phyloP scores from a whole-genome alignment of 2,329 filamentous ascomycete genomes.

The Colletotrichum viniferum region DNA sequence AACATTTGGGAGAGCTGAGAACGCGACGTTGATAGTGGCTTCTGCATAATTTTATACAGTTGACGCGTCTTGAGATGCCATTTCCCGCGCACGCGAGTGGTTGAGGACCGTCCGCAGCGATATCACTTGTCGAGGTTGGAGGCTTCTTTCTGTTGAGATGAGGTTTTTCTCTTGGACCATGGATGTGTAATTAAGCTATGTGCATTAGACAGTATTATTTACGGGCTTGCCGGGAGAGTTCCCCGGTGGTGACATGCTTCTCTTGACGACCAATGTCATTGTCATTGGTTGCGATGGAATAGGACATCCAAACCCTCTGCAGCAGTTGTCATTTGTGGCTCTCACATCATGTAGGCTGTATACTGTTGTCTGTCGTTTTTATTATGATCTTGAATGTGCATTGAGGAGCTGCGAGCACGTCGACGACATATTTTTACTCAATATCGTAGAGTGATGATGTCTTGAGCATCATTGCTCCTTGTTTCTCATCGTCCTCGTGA shows the following conservation, averaged over 20 bases:
- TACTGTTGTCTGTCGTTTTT: background rate
- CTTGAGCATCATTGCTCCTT: background rate
- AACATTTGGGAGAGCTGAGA: background rate
- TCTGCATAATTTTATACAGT: background rate
- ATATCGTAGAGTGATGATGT: background rate
- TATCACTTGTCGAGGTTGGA: rapidly evolving
- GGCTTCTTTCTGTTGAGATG: background rate
- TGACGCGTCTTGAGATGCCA: background rate
- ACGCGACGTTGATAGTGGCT: background rate
- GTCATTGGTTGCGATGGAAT: background rate
- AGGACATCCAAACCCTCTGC: background rate
- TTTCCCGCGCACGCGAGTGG: background rate
- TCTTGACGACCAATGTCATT: background rate
- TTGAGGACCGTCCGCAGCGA: background rate
- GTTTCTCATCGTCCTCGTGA: rapidly evolving
- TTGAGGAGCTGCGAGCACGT: background rate
- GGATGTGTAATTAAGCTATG: background rate
- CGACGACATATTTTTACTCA: background rate
- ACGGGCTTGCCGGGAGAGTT: background rate
- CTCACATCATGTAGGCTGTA: background rate
- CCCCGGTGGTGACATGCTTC: background rate
- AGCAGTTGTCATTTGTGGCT: background rate
- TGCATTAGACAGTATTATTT: background rate
- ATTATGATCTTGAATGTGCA: background rate
- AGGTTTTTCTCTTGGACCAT: background rate